phyloP scores from a whole-genome alignment of 306 rosid species.

The Aeschynomene evenia region DNA sequence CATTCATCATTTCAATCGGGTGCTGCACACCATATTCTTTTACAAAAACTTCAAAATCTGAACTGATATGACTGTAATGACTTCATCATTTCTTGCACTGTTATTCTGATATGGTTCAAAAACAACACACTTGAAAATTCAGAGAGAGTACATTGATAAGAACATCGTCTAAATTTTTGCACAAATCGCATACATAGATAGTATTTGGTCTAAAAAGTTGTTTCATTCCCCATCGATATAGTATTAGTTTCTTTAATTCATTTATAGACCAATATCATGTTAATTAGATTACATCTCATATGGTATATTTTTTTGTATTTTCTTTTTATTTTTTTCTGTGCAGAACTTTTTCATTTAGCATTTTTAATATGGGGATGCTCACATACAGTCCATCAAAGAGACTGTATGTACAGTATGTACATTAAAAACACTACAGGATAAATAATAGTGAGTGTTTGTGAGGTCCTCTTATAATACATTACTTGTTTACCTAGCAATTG shows the following conservation, averaged over 20 bases:
- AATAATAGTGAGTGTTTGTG: too few relatives aligned
- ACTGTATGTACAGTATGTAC: too few relatives aligned
- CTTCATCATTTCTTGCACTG: neutral
- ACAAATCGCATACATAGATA: neutral
- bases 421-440: too few relatives aligned
- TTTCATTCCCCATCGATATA: neutral
- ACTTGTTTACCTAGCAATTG: too few relatives aligned
- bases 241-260: neutral
- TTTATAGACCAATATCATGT: neutral
- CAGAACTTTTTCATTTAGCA: too few relatives aligned
- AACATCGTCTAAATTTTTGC: neutral
- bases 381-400: too few relatives aligned
- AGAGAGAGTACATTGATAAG: neutral
- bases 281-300: neutral
- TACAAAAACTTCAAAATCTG: slow-evolving; percentile 81
- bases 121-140: neutral
- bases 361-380: too few relatives aligned
- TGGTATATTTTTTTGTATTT: neutral
- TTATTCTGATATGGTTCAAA: slow-evolving; percentile 6
- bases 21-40: too few relatives aligned
- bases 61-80: slow-evolving; percentile 16
- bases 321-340: too few relatives aligned
- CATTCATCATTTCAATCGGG: too few relatives aligned
- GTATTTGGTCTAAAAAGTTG: neutral
- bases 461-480: too few relatives aligned